Conservation (phyloP, 495 filamentous ascomycete species). For the Xylaria longipes region DNA sequence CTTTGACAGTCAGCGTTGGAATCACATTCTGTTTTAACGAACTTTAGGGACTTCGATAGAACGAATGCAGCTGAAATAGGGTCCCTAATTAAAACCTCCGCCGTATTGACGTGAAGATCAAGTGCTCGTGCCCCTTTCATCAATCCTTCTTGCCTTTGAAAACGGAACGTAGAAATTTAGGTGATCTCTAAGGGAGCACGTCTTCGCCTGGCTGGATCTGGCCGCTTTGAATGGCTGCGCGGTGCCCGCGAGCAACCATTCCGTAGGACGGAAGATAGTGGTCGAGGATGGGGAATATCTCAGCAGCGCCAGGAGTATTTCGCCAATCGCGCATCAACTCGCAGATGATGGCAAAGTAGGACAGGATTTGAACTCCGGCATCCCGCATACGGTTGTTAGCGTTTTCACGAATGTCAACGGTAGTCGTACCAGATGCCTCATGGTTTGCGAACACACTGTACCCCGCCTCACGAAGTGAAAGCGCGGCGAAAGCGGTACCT, state of each 20-base stretch:
- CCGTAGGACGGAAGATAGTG: constrained; percentile 56
- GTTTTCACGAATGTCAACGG: constrained; percentile 50
- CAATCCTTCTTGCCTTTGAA: neutral
- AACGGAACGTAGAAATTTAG: neutral
- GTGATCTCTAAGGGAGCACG: constrained; percentile 30
- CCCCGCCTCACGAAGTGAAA: constrained; percentile 72
- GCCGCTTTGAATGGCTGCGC: constrained; percentile 50
- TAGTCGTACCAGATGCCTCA: constrained; percentile 65
- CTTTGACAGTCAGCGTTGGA: neutral
- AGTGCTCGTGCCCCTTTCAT: neutral
- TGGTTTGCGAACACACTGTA: constrained; percentile 81
- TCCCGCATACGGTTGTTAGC: constrained; percentile 70
- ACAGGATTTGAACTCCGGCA: constrained; percentile 70
- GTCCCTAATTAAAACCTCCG: neutral
- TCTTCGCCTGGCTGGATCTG: constrained; percentile 54
- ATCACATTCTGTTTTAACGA: neutral
- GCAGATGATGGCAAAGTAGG: constrained; percentile 69
- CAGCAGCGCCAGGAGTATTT: constrained; percentile 64
- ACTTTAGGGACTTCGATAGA: neutral
- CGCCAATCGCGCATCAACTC: constrained; percentile 86
- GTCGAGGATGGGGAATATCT: constrained; percentile 72
- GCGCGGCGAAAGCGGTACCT: constrained; percentile 74
- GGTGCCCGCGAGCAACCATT: constrained; percentile 53
- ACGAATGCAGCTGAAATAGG: neutral
- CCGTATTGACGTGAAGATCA: neutral